Evolutionary conservation across 441 rosid genomes (phyloP).

Genomic region (Croton setiger): DNA sequence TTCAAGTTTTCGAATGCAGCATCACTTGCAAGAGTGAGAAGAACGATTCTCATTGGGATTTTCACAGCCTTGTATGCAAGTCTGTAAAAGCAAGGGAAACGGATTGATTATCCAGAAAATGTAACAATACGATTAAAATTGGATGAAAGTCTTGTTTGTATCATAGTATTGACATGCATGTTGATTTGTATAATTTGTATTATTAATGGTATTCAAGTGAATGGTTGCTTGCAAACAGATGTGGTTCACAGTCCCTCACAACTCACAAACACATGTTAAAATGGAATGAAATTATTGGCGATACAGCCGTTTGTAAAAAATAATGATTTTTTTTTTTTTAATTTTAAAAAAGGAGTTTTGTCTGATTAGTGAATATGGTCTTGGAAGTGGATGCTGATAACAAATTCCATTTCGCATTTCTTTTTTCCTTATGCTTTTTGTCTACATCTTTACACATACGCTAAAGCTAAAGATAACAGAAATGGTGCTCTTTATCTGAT

Average conservation of each 20-base stretch:
- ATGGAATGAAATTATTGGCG: too few relatives aligned
- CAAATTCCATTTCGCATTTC: too few relatives aligned
- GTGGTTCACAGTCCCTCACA: not conserved
- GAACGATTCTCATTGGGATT: conserved; percentile 26
- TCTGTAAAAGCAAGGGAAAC: conserved; percentile 6
- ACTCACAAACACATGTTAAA: not conserved
- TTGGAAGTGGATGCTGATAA: too few relatives aligned
- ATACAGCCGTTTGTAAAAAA: too few relatives aligned
- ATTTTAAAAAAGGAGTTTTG: too few relatives aligned
- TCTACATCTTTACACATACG: too few relatives aligned
- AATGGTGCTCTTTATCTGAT: too few relatives aligned
- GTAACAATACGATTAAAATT: conserved; percentile 7
- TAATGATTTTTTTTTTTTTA: too few relatives aligned
- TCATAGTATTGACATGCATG: conserved; percentile 9
- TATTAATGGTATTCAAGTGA: not conserved
- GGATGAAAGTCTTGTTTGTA: conserved; percentile 18
- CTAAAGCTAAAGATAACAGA: too few relatives aligned
- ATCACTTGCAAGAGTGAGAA: conserved; percentile 24
- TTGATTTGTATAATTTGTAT: not conserved
- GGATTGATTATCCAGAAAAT: not conserved
- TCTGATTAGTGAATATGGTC: too few relatives aligned
- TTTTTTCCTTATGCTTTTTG: too few relatives aligned
- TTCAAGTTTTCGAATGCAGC: conserved; percentile 53
- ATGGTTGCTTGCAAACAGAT: too few relatives aligned
- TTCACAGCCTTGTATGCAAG: conserved; percentile 25